phyloP scores from a whole-genome alignment of 495 filamentous ascomycete genomes.

The Cryomyces antarcticus region DNA sequence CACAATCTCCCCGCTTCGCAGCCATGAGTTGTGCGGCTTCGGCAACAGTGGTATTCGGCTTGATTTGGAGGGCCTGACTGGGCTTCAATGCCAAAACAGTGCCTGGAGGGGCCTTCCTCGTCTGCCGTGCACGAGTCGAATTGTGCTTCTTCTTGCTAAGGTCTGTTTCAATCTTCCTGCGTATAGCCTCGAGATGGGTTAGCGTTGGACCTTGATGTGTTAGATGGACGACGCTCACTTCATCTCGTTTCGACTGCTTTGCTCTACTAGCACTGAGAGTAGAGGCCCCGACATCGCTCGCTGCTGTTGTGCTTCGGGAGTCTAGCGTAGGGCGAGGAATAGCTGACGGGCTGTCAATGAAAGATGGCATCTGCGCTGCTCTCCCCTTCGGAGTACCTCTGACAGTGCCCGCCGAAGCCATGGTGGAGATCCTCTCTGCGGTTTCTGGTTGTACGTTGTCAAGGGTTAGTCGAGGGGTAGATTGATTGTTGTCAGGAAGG shows the following conservation, averaged over 20 bases:
- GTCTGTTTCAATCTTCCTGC: slow-evolving; percentile 87
- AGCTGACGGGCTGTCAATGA: slow-evolving; percentile 50
- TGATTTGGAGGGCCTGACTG: slow-evolving; percentile 92
- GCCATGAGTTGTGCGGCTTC: slow-evolving; percentile 98
- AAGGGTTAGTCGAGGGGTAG: no score
- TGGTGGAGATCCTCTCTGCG: slow-evolving; percentile 11
- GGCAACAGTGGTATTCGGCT: slow-evolving; percentile 80
- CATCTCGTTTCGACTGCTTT: slow-evolving; percentile 94
- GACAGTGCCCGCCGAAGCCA: slow-evolving; percentile 38
- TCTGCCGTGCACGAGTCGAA: slow-evolving; percentile 52
- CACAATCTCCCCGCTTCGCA: slow-evolving; percentile 94
- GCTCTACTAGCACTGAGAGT: slow-evolving; percentile 70
- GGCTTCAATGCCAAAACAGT: slow-evolving; percentile 89
- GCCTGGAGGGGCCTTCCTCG: slow-evolving; percentile 84
- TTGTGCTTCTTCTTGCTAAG: slow-evolving; percentile 90
- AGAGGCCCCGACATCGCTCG: slow-evolving; percentile 51
- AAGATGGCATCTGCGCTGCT: slow-evolving; percentile 36
- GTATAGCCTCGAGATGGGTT: slow-evolving; percentile 52
- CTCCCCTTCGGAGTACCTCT: slow-evolving; percentile 48
- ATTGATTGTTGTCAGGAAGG: no score
- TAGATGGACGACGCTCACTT: slow-evolving; percentile 39
- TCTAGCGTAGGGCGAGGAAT: slow-evolving; percentile 77
- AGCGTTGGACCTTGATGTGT: slow-evolving; percentile 5
- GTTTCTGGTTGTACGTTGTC: no score
- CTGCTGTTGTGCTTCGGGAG: slow-evolving; percentile 25